Conservation (phyloP, 2,329 filamentous ascomycete genomes). For the Fusarium goolgardi region DNA sequence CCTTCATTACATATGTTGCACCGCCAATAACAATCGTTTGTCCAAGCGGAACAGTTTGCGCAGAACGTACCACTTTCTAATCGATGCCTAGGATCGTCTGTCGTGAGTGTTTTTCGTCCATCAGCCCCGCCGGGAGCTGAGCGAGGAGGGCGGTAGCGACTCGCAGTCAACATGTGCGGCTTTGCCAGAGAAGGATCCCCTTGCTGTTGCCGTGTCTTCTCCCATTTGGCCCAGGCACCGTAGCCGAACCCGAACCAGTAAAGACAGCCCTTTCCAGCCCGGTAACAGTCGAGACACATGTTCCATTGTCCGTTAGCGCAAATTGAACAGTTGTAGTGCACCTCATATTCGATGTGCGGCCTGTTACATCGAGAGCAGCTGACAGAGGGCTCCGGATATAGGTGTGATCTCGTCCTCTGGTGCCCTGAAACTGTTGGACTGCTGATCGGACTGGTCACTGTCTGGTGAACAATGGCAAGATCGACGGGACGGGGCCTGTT, state of each 20-base stretch:
- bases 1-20: conserved; percentile 89
- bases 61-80: conserved; percentile 88
- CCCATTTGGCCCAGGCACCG: conserved; percentile 75
- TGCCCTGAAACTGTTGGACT: conserved; percentile 52
- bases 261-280: conserved; percentile 78
- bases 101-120: conserved; percentile 68
- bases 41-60: conserved; percentile 75
- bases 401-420: conserved; percentile 59
- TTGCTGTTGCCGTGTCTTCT: conserved; percentile 58
- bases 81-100: conserved; percentile 73
- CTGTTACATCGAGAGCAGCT: conserved; percentile 78
- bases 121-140: conserved; percentile 63
- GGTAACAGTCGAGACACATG: conserved; percentile 85
- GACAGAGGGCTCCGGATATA: conserved; percentile 77
- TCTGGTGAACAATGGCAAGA: conserved; percentile 53
- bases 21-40: conserved; percentile 90
- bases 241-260: conserved; percentile 92
- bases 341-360: conserved; percentile 80
- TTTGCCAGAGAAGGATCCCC: conserved; percentile 56
- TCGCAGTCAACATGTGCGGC: conserved; percentile 69
- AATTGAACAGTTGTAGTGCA: conserved; percentile 83
- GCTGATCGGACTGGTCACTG: conserved; percentile 49
- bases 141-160: conserved; percentile 66
- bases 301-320: conserved; percentile 81
- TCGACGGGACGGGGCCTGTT: conserved; percentile 54